phyloP scores from a whole-genome alignment of 805 yeast genomes.

The Saccharomycopsis amapae region DNA sequence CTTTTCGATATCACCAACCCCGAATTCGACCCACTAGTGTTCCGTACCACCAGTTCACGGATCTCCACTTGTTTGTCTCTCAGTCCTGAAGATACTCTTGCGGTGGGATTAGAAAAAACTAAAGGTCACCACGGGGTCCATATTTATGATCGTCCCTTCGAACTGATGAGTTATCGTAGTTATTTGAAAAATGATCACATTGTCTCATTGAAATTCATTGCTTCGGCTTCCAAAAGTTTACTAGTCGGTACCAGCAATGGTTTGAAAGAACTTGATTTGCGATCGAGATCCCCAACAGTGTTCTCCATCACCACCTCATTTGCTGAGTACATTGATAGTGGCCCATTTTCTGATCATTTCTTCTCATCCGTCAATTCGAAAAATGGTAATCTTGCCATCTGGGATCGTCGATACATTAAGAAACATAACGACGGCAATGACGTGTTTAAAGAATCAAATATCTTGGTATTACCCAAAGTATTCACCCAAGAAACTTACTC shows the following conservation, averaged over 20 bases:
- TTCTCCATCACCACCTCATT: slow-evolving; percentile 5
- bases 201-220: slow-evolving; percentile 11
- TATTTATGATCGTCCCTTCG: slow-evolving; percentile 10
- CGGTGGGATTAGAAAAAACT: slow-evolving; percentile 14
- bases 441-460: neutral
- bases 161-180: slow-evolving; percentile 2
- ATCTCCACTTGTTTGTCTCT: slow-evolving; percentile 6
- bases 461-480: slow-evolving; percentile 5
- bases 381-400: slow-evolving; percentile 15
- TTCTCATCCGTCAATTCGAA: slow-evolving; percentile 15
- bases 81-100: slow-evolving; percentile 1
- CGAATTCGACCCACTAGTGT: slow-evolving; percentile 1
- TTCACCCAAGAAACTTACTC: slow-evolving; percentile 4
- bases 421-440: neutral
- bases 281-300: neutral
- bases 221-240: neutral
- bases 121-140: slow-evolving; percentile 16
- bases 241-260: slow-evolving; percentile 12
- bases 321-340: slow-evolving; percentile 13
- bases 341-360: slow-evolving; percentile 15
- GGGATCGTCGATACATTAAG: slow-evolving; percentile 17
- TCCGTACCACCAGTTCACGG: slow-evolving; percentile 4
- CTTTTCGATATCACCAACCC: slow-evolving; percentile 10
- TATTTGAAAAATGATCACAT: slow-evolving; percentile 8
- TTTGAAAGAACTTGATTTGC: slow-evolving; percentile 11